Conservation (phyloP, 1,139 yeast species). For the Zhuliangozyma blackwelliae region DNA sequence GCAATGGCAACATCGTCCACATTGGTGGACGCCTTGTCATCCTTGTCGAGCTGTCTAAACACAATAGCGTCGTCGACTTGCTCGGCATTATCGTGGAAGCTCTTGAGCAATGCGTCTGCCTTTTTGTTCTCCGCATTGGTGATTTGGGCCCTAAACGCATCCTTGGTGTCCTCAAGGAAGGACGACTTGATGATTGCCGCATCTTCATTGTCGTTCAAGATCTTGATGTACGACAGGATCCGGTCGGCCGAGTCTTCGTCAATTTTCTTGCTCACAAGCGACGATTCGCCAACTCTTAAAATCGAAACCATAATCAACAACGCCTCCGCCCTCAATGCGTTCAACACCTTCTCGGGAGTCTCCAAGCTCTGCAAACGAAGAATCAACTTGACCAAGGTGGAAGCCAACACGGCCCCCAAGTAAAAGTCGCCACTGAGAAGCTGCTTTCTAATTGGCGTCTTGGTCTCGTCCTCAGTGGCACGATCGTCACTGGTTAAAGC, state of each 20-base stretch:
- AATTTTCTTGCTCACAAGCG: slow-evolving; percentile 67
- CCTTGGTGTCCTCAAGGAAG: slow-evolving; percentile 82
- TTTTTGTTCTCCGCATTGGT: slow-evolving; percentile 51
- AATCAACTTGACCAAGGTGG: slow-evolving; percentile 84
- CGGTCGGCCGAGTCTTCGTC: slow-evolving; percentile 97
- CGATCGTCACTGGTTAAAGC: slow-evolving; percentile 58
- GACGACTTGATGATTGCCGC: slow-evolving; percentile 55
- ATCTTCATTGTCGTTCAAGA: slow-evolving; percentile 64
- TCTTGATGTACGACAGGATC: slow-evolving; percentile 76
- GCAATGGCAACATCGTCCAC: slow-evolving; percentile 52
- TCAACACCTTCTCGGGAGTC: slow-evolving; percentile 52
- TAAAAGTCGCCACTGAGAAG: slow-evolving; percentile 87
- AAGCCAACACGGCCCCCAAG: slow-evolving; percentile 81
- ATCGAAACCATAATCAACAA: slow-evolving; percentile 88
- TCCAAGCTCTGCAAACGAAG: slow-evolving; percentile 62
- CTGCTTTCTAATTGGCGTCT: slow-evolving; percentile 77
- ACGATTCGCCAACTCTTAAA: slow-evolving; percentile 83
- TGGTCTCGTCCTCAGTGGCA: slow-evolving; percentile 31
- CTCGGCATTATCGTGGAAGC: slow-evolving; percentile 63
- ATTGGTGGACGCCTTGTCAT: slow-evolving; percentile 26
- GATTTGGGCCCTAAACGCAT: slow-evolving; percentile 71
- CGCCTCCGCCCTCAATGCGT: slow-evolving; percentile 93
- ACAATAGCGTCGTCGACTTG: slow-evolving; percentile 78
- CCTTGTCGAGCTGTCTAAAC: slow-evolving; percentile 76
- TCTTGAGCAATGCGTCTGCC: slow-evolving; percentile 56